A percentile compares a stretch with the other conserved stretches of the same genome.
phyloP scores from a whole-genome alignment of 2,329 filamentous ascomycete genomes.

The Hypoxylon sp. region DNA sequence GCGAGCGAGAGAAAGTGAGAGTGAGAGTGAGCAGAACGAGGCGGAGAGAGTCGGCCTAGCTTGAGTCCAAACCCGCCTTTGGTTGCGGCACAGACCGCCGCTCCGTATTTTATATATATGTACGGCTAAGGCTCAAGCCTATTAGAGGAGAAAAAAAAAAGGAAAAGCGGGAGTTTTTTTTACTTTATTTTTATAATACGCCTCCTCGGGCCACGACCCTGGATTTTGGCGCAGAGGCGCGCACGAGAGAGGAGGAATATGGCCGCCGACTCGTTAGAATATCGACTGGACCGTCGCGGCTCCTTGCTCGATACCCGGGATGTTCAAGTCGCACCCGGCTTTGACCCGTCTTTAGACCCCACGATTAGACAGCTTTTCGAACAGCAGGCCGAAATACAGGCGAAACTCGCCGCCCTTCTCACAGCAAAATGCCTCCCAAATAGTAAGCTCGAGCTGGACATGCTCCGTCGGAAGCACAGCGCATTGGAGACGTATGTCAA shows the following conservation, averaged over 20 bases:
- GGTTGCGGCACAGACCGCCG: constrained; percentile 34
- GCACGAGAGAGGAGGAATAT: constrained; percentile 38
- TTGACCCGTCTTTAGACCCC: constrained; percentile 54
- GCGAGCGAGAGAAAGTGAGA: constrained; percentile 30
- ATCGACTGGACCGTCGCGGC: constrained; percentile 47
- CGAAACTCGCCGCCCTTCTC: constrained; percentile 58
- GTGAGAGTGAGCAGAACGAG: constrained; percentile 36
- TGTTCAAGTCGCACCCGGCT: constrained; percentile 43
- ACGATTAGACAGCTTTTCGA: constrained; percentile 57
- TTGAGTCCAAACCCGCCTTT: constrained; percentile 31
- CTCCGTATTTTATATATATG: constrained; percentile 26
- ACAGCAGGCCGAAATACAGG: constrained; percentile 63
- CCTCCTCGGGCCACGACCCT: constrained; percentile 15
- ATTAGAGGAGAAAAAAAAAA: constrained; percentile 20
- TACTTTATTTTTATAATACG: too few species aligned
- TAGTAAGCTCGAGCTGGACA: constrained; percentile 59
- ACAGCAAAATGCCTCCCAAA: constrained; percentile 58
- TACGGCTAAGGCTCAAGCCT: constrained; percentile 20
- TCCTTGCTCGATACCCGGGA: constrained; percentile 44
- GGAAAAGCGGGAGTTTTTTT: too few species aligned
- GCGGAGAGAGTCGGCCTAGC: constrained; percentile 39
- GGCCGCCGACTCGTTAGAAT: constrained; percentile 45
- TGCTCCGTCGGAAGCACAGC: constrained; percentile 64
- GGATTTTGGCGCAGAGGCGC: constrained; percentile 29
- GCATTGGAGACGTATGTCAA: constrained; percentile 59